Conservation (phyloP, 1,139 yeast genomes). For the Debaryomyces udenii region DNA sequence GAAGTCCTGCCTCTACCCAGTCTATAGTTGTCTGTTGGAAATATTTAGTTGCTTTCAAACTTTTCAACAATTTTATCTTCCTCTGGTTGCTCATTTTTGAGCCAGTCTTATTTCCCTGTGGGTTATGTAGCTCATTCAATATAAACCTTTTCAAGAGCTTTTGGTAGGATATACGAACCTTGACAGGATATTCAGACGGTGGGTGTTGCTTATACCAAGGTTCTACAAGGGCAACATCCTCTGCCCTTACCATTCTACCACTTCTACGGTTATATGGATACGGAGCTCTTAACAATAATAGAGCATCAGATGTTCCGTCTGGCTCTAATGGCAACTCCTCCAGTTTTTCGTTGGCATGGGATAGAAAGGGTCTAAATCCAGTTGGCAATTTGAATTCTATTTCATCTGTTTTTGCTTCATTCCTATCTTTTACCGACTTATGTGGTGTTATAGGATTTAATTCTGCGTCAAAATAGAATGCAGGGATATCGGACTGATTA, state of each 20-base stretch:
- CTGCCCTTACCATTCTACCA: constrained; percentile 77
- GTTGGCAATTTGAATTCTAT: constrained; percentile 41
- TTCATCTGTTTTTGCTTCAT: constrained; percentile 26
- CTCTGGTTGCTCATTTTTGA: constrained; percentile 40
- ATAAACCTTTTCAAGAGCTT: constrained; percentile 77
- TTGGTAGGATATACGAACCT: constrained; percentile 85
- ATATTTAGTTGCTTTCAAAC: constrained; percentile 76
- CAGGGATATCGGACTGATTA: constrained; percentile 56
- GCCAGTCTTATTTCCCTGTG: constrained; percentile 31
- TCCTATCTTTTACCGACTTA: constrained; percentile 19
- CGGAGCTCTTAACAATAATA: constrained; percentile 77
- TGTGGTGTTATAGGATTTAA: constrained; percentile 60
- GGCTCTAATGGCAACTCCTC: constrained; percentile 40
- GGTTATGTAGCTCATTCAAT: constrained; percentile 65
- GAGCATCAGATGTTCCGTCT: constrained; percentile 55
- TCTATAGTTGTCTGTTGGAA: constrained; percentile 92
- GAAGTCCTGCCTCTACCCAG: constrained; percentile 98
- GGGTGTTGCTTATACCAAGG: constrained; percentile 80
- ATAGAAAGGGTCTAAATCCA: constrained; percentile 50
- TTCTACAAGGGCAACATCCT: constrained; percentile 85
- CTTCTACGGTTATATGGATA: constrained; percentile 78
- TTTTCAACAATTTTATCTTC: constrained; percentile 63
- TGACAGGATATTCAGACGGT: constrained; percentile 60
- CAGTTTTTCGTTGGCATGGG: constrained; percentile 35
- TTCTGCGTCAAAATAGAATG: constrained; percentile 56